Percentiles rank a stretch among this genome's conserved stretches.
phyloP scores from a whole-genome alignment of 2,329 filamentous ascomycete genomes.

The Fusarium tuaranense region DNA sequence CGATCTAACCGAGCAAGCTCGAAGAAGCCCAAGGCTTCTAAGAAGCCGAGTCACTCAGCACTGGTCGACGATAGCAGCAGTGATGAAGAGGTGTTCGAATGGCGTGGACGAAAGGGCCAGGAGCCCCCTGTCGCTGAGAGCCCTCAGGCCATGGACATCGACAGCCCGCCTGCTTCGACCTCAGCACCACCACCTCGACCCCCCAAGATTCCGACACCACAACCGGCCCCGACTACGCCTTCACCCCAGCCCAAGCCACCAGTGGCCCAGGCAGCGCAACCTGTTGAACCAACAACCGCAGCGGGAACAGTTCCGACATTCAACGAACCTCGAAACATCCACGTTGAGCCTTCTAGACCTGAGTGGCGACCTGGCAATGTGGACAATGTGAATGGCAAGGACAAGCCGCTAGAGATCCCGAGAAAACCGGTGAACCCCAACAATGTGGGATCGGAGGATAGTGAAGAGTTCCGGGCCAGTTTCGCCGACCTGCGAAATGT shows the following conservation, averaged over 20 bases:
- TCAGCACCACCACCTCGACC: conserved; percentile 35
- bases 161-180: conserved; percentile 57
- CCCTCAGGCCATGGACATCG: conserved; percentile 75
- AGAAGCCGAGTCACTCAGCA: conserved; percentile 59
- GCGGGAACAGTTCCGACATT: conserved; percentile 6
- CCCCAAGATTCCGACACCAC: conserved; percentile 31
- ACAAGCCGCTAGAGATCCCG: conserved; percentile 32
- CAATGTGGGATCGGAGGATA: conserved; percentile 65
- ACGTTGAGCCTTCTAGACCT: conserved; percentile 68
- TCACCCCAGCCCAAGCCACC: conserved; percentile 24
- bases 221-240: conserved; percentile 14
- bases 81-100: conserved; percentile 53
- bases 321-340: conserved; percentile 61
- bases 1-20: conserved; percentile 59
- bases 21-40: conserved; percentile 71
- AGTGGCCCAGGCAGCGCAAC: conserved; percentile 2
- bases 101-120: conserved; percentile 51
- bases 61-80: conserved; percentile 62
- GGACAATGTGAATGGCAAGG: conserved; percentile 40
- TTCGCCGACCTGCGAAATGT: conserved; percentile 68
- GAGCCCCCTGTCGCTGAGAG: conserved; percentile 53
- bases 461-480: conserved; percentile 65
- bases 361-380: conserved; percentile 69
- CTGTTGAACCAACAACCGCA: neutral
- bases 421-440: conserved; percentile 48